Conservation (phyloP, 768 basidiomycete genomes). For the Mycena rosella region DNA sequence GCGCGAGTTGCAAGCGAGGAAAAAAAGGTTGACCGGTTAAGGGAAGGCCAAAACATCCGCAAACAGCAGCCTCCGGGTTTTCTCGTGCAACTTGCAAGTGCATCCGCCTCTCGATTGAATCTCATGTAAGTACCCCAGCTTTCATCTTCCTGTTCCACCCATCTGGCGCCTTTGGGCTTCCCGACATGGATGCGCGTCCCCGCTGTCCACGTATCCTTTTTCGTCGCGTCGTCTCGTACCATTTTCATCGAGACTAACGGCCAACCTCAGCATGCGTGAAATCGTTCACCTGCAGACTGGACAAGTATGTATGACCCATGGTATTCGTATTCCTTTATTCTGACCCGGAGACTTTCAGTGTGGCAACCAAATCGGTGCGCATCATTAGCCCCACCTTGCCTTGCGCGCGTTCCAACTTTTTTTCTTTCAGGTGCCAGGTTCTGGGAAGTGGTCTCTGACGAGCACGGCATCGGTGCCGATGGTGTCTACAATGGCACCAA, state of each 20-base stretch:
- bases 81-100: conserved; percentile 22
- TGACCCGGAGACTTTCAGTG: conserved; percentile 66
- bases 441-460: conserved; percentile 99
- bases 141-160: not conserved
- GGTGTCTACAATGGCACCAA: conserved; percentile 94
- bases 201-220: conserved; percentile 15
- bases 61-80: conserved; percentile 17
- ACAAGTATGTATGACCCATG: conserved; percentile 70
- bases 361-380: conserved; percentile 98
- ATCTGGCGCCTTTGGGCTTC: not conserved
- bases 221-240: conserved; percentile 62
- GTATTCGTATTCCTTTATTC: conserved; percentile 41
- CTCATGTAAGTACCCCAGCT: conserved; percentile 16
- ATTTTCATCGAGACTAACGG: conserved; percentile 49
- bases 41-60: not conserved
- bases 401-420: conserved; percentile 29
- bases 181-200: not conserved
- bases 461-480: conserved; percentile 96
- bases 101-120: conserved; percentile 17
- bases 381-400: conserved; percentile 38
- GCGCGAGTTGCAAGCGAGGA: not conserved
- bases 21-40: not conserved
- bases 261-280: conserved; percentile 90
- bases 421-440: conserved; percentile 83
- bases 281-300: conserved; percentile 99